Evolutionary conservation across 192 early-diverging fungal genomes (phyloP), one percentile per base, ranked within the genome.

Genomic region (Entomortierella lignicola): DNA sequence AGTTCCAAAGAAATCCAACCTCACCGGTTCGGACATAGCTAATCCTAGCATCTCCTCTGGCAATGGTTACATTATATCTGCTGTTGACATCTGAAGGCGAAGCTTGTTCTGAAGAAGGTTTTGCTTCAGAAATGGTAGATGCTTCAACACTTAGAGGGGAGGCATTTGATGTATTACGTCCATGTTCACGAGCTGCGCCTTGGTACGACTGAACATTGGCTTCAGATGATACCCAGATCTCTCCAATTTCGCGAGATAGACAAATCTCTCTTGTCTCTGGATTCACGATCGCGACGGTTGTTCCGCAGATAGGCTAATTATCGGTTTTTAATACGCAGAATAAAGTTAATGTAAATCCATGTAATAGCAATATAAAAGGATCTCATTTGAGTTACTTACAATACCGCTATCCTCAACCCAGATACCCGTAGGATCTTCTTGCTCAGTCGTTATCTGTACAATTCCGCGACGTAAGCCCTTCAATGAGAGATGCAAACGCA

Each of bases 221-320:
- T 43, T 89, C 85, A 20, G 89, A 91, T 27, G 84, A 89, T 17
- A 96, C 93, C 93, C 94, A 96, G 17, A 96, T 94, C 82, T 95
- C 95, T 48, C 95, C 95, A 57, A 95, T 83, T 51, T 88, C 85
- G 42, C 92, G 89, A 5, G 87, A 87, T 8, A 87, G 77, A 66
- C 93, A 90, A 10, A 93, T 82, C n/a, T 72, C 83, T 12, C 86
- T 85, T 15, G 94, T 93, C 57, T 85, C 85, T 1, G 94, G 93
- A 55, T 96, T 88, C 31, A 96, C 92, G 58, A 96, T 95, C 27
- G 93, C 95, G 30, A 94, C 86, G 81, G 92, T 91, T 0, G 95
- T 93, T 42, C 75, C 75, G 21, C 75, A 79, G n/a, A 79, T 64
- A 27, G 75, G 75, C 75, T 79, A 66, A 7, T 37, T 4, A 10